A percentile compares a stretch with the other conserved stretches of the same genome.
phyloP scores from a whole-genome alignment of 2,329 filamentous ascomycete species.

The Seiridium unicorne region DNA sequence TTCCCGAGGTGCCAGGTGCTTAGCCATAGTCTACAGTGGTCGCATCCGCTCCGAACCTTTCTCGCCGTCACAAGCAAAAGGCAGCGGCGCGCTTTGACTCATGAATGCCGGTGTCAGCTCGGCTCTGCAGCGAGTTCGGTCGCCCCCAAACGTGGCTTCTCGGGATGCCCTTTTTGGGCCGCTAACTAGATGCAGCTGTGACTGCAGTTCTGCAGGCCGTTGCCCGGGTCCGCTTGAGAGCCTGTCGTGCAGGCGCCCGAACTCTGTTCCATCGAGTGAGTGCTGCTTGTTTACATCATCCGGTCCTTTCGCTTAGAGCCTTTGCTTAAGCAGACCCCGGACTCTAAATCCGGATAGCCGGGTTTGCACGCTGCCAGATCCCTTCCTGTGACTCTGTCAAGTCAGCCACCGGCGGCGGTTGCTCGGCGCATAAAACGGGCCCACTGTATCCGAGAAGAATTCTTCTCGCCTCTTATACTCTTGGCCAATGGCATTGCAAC shows the following conservation, averaged over 20 bases:
- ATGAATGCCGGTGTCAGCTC: neutral
- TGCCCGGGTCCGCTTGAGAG: no score
- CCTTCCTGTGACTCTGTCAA: neutral
- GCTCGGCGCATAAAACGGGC: neutral
- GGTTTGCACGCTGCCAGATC: neutral
- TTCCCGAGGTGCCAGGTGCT: neutral
- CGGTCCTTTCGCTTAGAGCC: neutral
- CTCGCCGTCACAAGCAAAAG: neutral
- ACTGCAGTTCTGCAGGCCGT: no score
- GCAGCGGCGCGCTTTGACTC: neutral
- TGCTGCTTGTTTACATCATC: neutral
- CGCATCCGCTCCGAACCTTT: neutral
- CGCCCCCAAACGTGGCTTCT: neutral
- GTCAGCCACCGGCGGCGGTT: neutral
- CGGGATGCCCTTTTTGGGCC: neutral
- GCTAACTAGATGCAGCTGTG: neutral
- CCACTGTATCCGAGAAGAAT: neutral
- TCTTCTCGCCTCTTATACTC: neutral
- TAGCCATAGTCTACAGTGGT: neutral
- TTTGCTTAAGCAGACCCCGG: neutral
- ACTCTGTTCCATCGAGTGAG: neutral
- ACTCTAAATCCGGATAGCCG: neutral
- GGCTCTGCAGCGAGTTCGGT: neutral
- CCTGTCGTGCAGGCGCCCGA: no score
- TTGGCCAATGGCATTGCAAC: neutral